Base-by-base conservation (phyloP, 352 stramenopile genomes). In the Aphanomyces stellatus region DNA sequence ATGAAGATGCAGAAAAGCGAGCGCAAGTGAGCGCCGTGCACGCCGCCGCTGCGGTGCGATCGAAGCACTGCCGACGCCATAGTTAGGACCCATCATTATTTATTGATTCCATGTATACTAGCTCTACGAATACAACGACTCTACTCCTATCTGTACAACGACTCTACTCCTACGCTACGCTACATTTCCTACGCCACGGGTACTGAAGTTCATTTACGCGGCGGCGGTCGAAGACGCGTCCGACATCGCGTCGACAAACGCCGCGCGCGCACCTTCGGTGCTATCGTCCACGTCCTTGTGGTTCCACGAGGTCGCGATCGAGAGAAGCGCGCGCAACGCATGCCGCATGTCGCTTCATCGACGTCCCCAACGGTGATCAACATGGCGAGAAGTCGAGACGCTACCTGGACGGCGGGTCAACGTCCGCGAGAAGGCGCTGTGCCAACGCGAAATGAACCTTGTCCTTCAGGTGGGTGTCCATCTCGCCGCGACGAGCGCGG, bases 1-100 rank as follows among this genome's bases (percentile, higher is more conserved):
- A 72, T 74, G 51, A 64, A 72, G 70, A 80, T 80, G 78, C 72
- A 64, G 55, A 11, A n/a, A n/a, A n/a, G n/a, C n/a, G n/a, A 64
- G 37, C 31, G 30, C 11, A 19, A 28, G n/a, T 35, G 35, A 30
- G 22, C 53, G 31, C 25, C 30, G n/a, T 1, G 4, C 25, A 33
- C 51, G 51, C 24, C 27, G 27, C 19, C 10, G 46, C n/a, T 4
- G 46, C 19, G 4, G 46, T 22, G 25, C n/a, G 19, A 28, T 30
- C 46, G 46, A 55, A 55, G 46, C 27, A 22, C 22, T 11, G 13
- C 30, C 25, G 5, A 17, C 30, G 22, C 13, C 11, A 57, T 33
- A 57, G 49, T 57, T 57, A 57, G 49, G 49, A 19, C 19, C 49
- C 49, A 28, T 31, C 31, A 15, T 62, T 64, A 64, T 64, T 64